Evolutionary conservation across 2,329 filamentous ascomycete genomes (phyloP), one percentile per base, ranked within the genome.

Genomic region (Rasamsonia emersonii): DNA sequence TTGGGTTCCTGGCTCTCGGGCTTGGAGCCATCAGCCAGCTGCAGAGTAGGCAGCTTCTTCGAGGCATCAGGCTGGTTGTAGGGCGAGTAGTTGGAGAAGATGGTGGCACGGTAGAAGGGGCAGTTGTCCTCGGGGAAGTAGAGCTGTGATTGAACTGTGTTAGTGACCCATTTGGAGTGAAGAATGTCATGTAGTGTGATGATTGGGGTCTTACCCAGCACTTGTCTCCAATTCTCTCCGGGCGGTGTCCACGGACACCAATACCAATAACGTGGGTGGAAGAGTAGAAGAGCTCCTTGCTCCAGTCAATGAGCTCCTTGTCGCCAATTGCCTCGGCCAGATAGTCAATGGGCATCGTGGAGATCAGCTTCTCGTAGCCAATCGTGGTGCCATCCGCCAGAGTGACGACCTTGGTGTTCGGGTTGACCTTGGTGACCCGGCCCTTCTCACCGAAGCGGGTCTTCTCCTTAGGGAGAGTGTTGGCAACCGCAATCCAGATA

Each of bases 51-150:
- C 35, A 98, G 77, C 73, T 93, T 91, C 56, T 73, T 79, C 36
- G 80, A 78, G 38, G 77, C 71, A 45, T 83, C 70, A 19, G 91
- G 91, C 69, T 96, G 91, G 73, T 98, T 98, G 77, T 93, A 79
- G 32, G 89, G 91, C 14, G 91, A 96, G 75, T 98, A 98, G 77
- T 98, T 98, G 65, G 89, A 96, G 77, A 98, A 98, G 69, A 98
- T 96, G 56, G 91, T 98, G 55, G 91, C 91, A 50, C 91, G 85
- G 75, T 98, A 98, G 75, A 98, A 98, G 59, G 86, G 86, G 72
- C 86, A 95, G 75, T 98, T 82, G 63, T 94, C 82, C 65, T 98
- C 91, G 42, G 91, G 91, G 78, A 96, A 98, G 77, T 98, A 98
- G 46, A 98, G 73, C 79, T 81, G 28, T 18, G 9, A 14, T 20